Evolutionary conservation across 805 yeast species (phyloP), one percentile per base, ranked within the genome.

Genomic region (Pichia nanzhaoensis): DNA sequence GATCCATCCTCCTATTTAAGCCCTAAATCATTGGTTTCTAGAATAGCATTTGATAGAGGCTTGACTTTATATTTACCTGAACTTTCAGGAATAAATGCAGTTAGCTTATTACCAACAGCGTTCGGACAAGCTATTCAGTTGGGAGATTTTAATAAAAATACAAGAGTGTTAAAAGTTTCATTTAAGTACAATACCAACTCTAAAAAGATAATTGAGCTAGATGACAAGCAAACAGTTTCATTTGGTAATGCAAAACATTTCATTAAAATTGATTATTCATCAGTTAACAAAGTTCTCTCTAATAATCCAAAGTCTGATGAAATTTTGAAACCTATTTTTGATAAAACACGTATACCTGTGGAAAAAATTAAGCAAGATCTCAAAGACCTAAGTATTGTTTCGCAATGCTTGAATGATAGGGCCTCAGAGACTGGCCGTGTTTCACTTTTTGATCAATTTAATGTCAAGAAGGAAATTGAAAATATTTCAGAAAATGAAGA

Each of bases 1-100:
- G 89, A 91, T 60, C 97, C 97, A 0, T 70, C 87, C 0, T 82
- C 96, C 0, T 76, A 72, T 50, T 61, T 86, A 46, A 60, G 57
- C 18, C 71, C 72, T 1, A 48, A 54, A 6, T 51, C 58, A 14
- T 51, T 55, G 2, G 51, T 80, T 20, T 67, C 81, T 16, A 63
- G 70, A 38, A 71, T 77, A 42, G 95, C 95, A 0, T 74, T 70
- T 50, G 70, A 69, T 37, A 72, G 80, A 52, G 76, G 82, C 0
- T 65, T 77, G 19, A 87, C 96, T 0, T 71, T 81, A 1, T 91
- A 90, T 57, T 71, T 83, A 19, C 91, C 95, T 0, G 52, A 59
- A 36, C 37, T 55, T 6, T 47, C 48, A 10, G 84, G 80, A 36
- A 67, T 68, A 1, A 45, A 48, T 4, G 49, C 62, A 0, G 81